These are phyloP conservation scores for Xylariaceae sp. DNA, from an alignment of 2,329 filamentous ascomycete species.

Conservation along the genomic window DNA sequence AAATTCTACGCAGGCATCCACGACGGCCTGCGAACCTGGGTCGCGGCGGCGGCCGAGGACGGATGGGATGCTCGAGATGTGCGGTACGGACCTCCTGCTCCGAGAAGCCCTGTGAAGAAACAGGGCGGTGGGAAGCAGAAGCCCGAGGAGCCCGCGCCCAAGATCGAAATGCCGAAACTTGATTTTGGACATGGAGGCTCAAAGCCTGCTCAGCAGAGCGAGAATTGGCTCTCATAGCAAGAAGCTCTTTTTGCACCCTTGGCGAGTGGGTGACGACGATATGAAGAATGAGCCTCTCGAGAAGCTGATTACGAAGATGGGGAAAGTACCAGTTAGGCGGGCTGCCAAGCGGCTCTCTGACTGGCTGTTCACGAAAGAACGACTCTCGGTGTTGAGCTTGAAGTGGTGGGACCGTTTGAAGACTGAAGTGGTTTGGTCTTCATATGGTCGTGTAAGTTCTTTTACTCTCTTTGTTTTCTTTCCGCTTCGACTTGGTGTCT, in stretches of 20 bases:
- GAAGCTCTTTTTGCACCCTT: slow-evolving; percentile 18
- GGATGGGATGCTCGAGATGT: slow-evolving; percentile 84
- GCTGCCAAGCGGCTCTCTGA: too few species aligned
- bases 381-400: too few species aligned
- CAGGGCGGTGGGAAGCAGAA: slow-evolving; percentile 33
- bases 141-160: slow-evolving; percentile 55
- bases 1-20: slow-evolving; percentile 96
- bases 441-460: too few species aligned
- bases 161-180: slow-evolving; percentile 59
- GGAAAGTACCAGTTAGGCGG: neutral
- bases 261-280: neutral
- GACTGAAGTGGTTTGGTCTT: too few species aligned
- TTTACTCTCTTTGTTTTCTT: too few species aligned
- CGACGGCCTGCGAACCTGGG: slow-evolving; percentile 84
- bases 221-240: slow-evolving; percentile 33
- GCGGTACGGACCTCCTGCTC: slow-evolving; percentile 61
- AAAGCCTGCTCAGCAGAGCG: slow-evolving; percentile 15
- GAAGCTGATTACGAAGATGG: neutral
- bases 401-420: too few species aligned
- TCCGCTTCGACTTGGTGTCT: too few species aligned
- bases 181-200: slow-evolving; percentile 44
- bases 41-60: slow-evolving; percentile 81
- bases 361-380: too few species aligned
- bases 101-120: slow-evolving; percentile 45
- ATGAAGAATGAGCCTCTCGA: neutral